phyloP scores from a whole-genome alignment of 1,284 basidiomycete genomes.

The Ceratobasidium sp. region DNA sequence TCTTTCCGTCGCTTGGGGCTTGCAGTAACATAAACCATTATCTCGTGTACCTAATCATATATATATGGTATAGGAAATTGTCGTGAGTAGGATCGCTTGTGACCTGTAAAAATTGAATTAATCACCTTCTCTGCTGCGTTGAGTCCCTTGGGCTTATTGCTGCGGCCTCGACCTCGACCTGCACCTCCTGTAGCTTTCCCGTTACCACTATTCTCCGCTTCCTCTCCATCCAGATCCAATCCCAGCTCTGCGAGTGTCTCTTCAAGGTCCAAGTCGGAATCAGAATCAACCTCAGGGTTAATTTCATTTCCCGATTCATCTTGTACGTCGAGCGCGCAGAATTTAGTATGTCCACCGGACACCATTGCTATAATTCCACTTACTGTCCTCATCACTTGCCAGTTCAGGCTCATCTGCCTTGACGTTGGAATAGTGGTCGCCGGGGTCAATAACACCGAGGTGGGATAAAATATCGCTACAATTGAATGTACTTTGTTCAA shows the following conservation, averaged over 20 bases:
- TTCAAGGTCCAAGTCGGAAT: not conserved
- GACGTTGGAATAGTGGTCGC: not conserved
- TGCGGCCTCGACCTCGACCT: not conserved
- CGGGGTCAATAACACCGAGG: not conserved
- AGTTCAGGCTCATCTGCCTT: not conserved
- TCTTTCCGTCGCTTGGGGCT: conserved; percentile 4
- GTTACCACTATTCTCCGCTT: not conserved
- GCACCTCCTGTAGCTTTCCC: not conserved
- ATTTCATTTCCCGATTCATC: too few relatives aligned
- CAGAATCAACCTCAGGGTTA: not conserved
- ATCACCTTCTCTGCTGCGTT: conserved; percentile 1
- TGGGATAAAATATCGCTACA: not conserved
- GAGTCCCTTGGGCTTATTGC: not conserved
- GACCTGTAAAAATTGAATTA: not conserved
- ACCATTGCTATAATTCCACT: not conserved
- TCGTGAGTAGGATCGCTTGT: too few relatives aligned
- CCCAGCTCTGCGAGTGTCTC: too few relatives aligned
- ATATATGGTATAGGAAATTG: not conserved
- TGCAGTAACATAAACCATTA: not conserved
- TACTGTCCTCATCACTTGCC: not conserved
- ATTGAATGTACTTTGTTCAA: not conserved
- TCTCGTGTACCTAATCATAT: conserved; percentile 1
- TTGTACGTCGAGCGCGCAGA: not conserved
- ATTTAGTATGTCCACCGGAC: not conserved
- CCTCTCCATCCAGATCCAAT: not conserved